phyloP scores from a whole-genome alignment of 176 grass and related monocot genomes.

The Ampelocalamus luodianensis region DNA sequence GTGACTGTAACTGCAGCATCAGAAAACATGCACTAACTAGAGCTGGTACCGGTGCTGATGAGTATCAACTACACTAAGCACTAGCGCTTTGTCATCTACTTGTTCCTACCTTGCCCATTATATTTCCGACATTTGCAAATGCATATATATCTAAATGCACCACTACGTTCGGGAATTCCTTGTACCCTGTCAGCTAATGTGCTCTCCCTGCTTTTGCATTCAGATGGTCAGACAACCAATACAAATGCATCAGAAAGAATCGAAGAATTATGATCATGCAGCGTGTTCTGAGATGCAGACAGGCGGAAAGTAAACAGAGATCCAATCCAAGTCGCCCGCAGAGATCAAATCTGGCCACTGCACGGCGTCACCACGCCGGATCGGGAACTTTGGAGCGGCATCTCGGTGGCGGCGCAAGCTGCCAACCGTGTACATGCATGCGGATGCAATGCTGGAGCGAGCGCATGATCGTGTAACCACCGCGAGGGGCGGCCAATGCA shows the following conservation, averaged over 20 bases:
- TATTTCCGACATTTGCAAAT: not conserved
- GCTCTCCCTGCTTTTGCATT: not conserved
- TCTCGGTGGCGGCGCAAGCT: slow-evolving; percentile 10
- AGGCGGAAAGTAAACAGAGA: not conserved
- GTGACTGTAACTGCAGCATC: not conserved
- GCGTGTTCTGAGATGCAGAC: not conserved
- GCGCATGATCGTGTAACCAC: not conserved
- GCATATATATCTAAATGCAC: not conserved
- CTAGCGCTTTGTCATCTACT: slow-evolving; percentile 2
- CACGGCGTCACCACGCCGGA: not conserved
- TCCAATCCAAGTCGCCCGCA: slow-evolving; percentile 20
- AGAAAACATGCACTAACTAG: not conserved
- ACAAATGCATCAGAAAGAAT: not conserved
- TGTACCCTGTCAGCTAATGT: slow-evolving; percentile 7
- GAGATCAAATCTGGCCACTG: slow-evolving; percentile 2
- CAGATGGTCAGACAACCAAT: not conserved
- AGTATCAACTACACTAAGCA: not conserved
- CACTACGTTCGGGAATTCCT: not conserved
- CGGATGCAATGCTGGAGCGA: not conserved
- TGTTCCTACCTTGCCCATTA: not conserved
- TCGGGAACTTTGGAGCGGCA: not conserved
- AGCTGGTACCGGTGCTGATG: not conserved
- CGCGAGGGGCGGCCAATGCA: not conserved
- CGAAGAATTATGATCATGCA: not conserved
- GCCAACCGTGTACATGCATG: not conserved